Evolutionary conservation across 2,329 filamentous ascomycete species (phyloP).

Genomic region (Plenodomus biglobosus): DNA sequence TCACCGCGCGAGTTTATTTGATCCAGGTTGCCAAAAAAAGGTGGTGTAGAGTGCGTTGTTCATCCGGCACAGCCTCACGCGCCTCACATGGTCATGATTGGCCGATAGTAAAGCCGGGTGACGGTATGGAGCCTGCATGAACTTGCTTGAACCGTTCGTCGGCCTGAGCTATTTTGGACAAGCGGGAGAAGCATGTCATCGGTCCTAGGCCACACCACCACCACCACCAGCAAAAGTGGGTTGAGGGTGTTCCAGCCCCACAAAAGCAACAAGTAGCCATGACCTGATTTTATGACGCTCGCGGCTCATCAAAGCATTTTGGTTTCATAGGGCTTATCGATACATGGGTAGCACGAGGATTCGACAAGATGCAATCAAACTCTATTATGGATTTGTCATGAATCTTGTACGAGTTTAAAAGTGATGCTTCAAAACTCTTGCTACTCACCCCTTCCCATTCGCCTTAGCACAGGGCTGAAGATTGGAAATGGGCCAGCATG

Average conservation of each 20-base stretch:
- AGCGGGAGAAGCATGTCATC: slow-evolving; percentile 9
- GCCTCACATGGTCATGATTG: slow-evolving; percentile 14
- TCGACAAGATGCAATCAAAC: not conserved
- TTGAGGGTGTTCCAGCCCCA: slow-evolving; percentile 13
- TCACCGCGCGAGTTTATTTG: slow-evolving; percentile 16
- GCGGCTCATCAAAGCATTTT: not conserved
- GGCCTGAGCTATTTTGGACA: slow-evolving; percentile 15
- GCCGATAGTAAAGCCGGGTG: slow-evolving; percentile 6
- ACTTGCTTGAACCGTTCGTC: slow-evolving; percentile 24
- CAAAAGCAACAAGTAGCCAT: slow-evolving; percentile 8
- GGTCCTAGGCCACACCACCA: too few species aligned
- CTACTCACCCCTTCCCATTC: slow-evolving; percentile 1
- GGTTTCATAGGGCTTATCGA: slow-evolving; percentile 3
- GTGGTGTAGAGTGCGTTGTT: slow-evolving; percentile 29
- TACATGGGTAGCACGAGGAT: not conserved
- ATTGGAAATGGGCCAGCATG: not conserved
- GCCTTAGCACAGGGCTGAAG: slow-evolving; percentile 2
- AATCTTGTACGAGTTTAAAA: slow-evolving; percentile 1
- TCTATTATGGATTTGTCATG: not conserved
- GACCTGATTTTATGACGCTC: not conserved
- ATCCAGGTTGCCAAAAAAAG: slow-evolving; percentile 8
- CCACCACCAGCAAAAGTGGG: slow-evolving; percentile 1
- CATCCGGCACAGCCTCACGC: slow-evolving; percentile 22
- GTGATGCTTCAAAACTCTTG: slow-evolving; percentile 9
- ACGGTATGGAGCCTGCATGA: slow-evolving; percentile 18